Evolutionary conservation across 345 rosid genomes (phyloP).

Genomic region (Syzygium grande): DNA sequence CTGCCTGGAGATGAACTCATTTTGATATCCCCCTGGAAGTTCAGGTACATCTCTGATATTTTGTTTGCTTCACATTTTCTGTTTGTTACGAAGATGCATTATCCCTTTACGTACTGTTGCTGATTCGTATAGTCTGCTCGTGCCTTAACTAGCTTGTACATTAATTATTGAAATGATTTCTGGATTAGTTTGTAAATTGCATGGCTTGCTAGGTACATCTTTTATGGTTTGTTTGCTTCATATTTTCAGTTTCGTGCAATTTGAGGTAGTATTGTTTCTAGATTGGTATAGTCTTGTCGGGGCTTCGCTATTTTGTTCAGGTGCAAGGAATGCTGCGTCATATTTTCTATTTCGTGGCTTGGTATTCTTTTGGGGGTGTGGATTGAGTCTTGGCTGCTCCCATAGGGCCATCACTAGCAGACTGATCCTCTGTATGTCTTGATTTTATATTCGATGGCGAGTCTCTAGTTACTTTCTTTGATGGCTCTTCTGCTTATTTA

Average conservation of each 20-base stretch:
- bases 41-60: background rate
- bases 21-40: constrained; percentile 36
- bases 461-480: background rate
- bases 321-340: background rate
- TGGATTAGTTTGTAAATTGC: background rate
- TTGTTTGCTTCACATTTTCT: background rate
- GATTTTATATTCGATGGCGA: background rate
- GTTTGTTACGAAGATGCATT: background rate
- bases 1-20: constrained; percentile 98
- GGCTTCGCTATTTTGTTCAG: background rate
- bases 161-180: background rate
- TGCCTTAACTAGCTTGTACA: background rate
- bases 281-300: background rate
- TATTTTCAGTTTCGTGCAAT: background rate
- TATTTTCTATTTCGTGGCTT: background rate
- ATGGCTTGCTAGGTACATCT: background rate
- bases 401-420: background rate
- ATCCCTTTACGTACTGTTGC: background rate
- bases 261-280: background rate
- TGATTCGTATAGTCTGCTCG: background rate
- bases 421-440: background rate
- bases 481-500: background rate
- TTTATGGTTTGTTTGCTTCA: background rate
- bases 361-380: background rate
- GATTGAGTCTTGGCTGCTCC: background rate